These are phyloP conservation scores for Bifiguratus adelaidae DNA, from an alignment of 192 early-diverging fungal genomes.

Conservation along the genomic window DNA sequence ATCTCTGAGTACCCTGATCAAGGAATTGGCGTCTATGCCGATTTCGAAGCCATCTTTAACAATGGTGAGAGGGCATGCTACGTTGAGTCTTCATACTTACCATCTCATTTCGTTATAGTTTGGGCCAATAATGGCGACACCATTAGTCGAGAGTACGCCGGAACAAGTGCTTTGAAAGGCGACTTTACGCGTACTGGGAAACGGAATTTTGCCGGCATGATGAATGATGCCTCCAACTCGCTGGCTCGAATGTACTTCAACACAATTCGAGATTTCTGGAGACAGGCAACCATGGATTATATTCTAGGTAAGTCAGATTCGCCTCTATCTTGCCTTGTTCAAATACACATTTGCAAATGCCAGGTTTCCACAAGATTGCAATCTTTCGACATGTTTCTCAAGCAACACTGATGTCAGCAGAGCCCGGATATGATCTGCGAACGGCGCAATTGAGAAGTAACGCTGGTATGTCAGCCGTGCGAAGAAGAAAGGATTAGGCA, in stretches of 20 bases:
- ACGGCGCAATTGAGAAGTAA: slow-evolving; percentile 26
- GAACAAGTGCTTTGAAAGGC: slow-evolving; percentile 68
- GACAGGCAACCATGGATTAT: slow-evolving; percentile 48
- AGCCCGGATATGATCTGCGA: slow-evolving; percentile 22
- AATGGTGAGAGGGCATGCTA: slow-evolving; percentile 10
- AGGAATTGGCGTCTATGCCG: slow-evolving; percentile 48
- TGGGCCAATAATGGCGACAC: slow-evolving; percentile 81
- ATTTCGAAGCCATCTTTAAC: slow-evolving; percentile 56
- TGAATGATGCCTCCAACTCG: slow-evolving; percentile 72
- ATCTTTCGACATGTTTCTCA: slow-evolving; percentile 17
- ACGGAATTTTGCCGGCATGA: slow-evolving; percentile 57
- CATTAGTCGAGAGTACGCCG: slow-evolving; percentile 67
- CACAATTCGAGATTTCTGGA: slow-evolving; percentile 64
- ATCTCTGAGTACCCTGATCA: slow-evolving; percentile 53
- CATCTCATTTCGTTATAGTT: slow-evolving; percentile 16
- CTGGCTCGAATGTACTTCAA: slow-evolving; percentile 64
- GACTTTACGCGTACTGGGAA: slow-evolving; percentile 68
- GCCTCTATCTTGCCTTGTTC: too few relatives aligned
- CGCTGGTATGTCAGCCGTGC: slow-evolving; percentile 17
- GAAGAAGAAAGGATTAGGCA: neutral
- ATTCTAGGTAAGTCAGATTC: slow-evolving; percentile 28
- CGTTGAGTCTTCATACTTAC: neutral
- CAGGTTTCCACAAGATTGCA: slow-evolving; percentile 22
- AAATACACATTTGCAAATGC: too few relatives aligned
- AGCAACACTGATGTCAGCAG: slow-evolving; percentile 15